A percentile compares a stretch with the other conserved stretches of the same genome.
Conservation (phyloP, 1,284 basidiomycete genomes). For the Pseudozyma flocculosa region DNA sequence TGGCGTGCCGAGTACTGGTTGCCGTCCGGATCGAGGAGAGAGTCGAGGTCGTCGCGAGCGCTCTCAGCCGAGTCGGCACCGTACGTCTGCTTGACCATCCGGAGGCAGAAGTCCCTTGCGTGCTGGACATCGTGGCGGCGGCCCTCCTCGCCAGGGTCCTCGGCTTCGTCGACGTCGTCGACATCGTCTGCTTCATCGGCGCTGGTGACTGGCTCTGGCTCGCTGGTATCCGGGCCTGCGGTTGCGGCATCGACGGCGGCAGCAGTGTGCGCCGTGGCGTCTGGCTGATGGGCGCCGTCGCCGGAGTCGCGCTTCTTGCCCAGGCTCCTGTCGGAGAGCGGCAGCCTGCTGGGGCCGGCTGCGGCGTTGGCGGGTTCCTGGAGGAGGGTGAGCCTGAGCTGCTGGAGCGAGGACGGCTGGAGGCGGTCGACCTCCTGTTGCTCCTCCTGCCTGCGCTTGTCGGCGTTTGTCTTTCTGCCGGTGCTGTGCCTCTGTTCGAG, state of each 20-base stretch:
- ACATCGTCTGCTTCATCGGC: background rate
- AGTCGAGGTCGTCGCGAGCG: slow-evolving; percentile 15
- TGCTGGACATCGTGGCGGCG: background rate
- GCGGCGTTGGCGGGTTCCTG: slow-evolving; percentile 11
- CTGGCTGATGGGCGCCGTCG: background rate
- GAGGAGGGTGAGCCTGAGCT: slow-evolving; percentile 20
- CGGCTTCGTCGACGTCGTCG: background rate
- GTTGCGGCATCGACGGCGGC: too few relatives aligned
- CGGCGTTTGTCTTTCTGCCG: slow-evolving; percentile 35
- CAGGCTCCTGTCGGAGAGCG: background rate
- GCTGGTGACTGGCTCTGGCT: too few relatives aligned
- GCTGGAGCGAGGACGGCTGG: slow-evolving; percentile 13
- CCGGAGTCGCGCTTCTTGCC: background rate
- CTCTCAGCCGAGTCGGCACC: background rate
- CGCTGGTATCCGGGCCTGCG: too few relatives aligned
- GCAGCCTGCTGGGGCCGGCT: background rate
- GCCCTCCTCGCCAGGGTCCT: background rate
- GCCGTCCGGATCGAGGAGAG: slow-evolving; percentile 18
- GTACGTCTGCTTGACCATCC: background rate
- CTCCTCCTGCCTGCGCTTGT: slow-evolving; percentile 34
- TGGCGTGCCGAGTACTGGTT: slow-evolving; percentile 30
- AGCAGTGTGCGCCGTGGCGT: too few relatives aligned
- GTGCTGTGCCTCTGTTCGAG: slow-evolving; percentile 38
- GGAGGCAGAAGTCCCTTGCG: background rate
- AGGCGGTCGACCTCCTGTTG: slow-evolving; percentile 22